Evolutionary conservation across 2,329 filamentous ascomycete genomes (phyloP).

Genomic region (Colletotrichum godetiae): DNA sequence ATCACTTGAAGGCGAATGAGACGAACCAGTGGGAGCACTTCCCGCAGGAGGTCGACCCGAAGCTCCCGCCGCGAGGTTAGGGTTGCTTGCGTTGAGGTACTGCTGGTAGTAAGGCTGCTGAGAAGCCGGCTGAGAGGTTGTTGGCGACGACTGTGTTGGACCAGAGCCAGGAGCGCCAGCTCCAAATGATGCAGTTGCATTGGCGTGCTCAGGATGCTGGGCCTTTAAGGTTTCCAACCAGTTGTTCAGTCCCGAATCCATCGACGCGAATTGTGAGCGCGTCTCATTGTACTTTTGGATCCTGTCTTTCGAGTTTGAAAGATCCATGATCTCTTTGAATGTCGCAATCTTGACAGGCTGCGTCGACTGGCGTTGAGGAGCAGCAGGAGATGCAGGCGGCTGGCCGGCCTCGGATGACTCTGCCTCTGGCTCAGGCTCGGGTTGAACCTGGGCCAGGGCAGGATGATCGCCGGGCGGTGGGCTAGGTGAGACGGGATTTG

Average conservation of each 20-base stretch:
- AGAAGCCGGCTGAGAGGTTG: slow-evolving; percentile 40
- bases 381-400: slow-evolving; percentile 35
- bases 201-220: slow-evolving; percentile 61
- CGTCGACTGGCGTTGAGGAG: slow-evolving; percentile 34
- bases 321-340: slow-evolving; percentile 82
- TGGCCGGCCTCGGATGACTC: slow-evolving; percentile 3
- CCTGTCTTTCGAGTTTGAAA: slow-evolving; percentile 74
- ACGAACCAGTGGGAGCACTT: slow-evolving; percentile 49
- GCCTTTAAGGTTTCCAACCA: slow-evolving; percentile 63
- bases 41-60: slow-evolving; percentile 43
- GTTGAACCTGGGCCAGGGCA: slow-evolving; percentile 36
- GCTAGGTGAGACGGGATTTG: slow-evolving; percentile 48
- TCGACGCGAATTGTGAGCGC: slow-evolving; percentile 74
- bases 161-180: slow-evolving; percentile 35
- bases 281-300: slow-evolving; percentile 80
- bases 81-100: slow-evolving; percentile 61
- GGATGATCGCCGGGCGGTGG: slow-evolving; percentile 54
- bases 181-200: slow-evolving; percentile 47
- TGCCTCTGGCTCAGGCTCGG: neutral
- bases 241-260: slow-evolving; percentile 78
- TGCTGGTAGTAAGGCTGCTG: slow-evolving; percentile 68
- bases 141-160: slow-evolving; percentile 34
- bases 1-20: slow-evolving; percentile 54
- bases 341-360: slow-evolving; percentile 57
- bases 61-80: slow-evolving; percentile 45